Percentiles rank a stretch among this genome's conserved stretches.
These are phyloP conservation scores for Pistacia integerrima DNA, from an alignment of 345 rosid genomes.

Conservation along the genomic window DNA sequence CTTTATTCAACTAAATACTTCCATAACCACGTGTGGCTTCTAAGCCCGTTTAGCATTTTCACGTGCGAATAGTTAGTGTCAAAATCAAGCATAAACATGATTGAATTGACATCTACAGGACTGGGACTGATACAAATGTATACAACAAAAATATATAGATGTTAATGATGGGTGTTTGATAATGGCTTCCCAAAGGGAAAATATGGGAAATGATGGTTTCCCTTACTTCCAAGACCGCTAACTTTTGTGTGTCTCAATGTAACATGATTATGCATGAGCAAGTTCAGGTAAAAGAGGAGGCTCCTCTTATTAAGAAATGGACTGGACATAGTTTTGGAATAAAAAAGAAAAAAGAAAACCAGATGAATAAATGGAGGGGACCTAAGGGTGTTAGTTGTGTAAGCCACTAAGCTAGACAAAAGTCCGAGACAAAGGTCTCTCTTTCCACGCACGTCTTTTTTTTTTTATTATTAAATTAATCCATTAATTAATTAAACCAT, in stretches of 20 bases:
- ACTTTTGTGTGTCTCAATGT: slow-evolving; percentile 8
- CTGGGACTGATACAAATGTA: neutral
- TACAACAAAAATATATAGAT: neutral
- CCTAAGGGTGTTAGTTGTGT: slow-evolving; percentile 22
- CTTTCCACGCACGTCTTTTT: slow-evolving; percentile 6
- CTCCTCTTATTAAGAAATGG: neutral
- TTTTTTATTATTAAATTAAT: too few relatives aligned
- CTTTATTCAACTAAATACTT: too few relatives aligned
- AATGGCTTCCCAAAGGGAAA: neutral
- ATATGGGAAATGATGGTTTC: slow-evolving; percentile 16
- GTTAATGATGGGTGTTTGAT: slow-evolving; percentile 8
- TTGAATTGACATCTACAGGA: too few relatives aligned
- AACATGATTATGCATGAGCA: neutral
- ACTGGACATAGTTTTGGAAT: too few relatives aligned
- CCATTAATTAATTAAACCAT: too few relatives aligned
- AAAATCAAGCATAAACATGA: too few relatives aligned
- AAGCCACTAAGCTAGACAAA: slow-evolving; percentile 30
- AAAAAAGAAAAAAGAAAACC: neutral
- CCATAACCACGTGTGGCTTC: too few relatives aligned
- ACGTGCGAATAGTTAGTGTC: too few relatives aligned
- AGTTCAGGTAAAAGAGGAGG: neutral
- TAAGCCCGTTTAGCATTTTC: too few relatives aligned
- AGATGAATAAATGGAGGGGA: slow-evolving; percentile 11
- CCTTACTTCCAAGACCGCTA: slow-evolving; percentile 16
- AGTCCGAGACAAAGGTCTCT: slow-evolving; percentile 21